Percentiles rank a stretch among this genome's conserved stretches.
These are phyloP conservation scores for Clavispora vitiphila DNA, from an alignment of 805 yeast genomes.

Conservation along the genomic window DNA sequence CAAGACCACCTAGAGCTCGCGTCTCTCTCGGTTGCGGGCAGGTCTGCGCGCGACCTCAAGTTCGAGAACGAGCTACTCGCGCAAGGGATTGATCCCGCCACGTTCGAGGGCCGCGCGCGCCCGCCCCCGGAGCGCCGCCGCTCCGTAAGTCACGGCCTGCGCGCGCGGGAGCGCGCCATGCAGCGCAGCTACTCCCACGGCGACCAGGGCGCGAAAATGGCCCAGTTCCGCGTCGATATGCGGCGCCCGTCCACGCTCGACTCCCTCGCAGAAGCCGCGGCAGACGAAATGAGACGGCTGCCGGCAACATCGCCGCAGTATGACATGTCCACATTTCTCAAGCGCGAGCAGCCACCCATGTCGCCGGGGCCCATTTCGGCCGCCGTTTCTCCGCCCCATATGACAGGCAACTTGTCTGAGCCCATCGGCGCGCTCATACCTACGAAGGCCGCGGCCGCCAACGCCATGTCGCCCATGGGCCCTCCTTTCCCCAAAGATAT, in stretches of 20 bases:
- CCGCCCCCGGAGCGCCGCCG: background rate
- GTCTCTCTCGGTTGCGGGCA: constrained; percentile 52
- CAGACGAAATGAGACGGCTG: constrained; percentile 19
- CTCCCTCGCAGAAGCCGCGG: constrained; percentile 33
- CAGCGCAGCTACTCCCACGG: background rate
- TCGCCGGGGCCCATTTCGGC: too few relatives aligned
- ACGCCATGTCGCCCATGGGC: constrained; percentile 5
- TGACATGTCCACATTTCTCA: background rate
- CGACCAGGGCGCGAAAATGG: background rate
- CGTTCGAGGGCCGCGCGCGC: constrained; percentile 11
- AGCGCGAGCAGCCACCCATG: background rate
- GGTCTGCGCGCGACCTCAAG: constrained; percentile 46
- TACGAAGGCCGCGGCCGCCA: too few relatives aligned
- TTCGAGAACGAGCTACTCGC: constrained; percentile 45
- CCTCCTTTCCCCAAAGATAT: constrained; percentile 5
- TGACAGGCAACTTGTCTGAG: too few relatives aligned
- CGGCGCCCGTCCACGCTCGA: constrained; percentile 17
- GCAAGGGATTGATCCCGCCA: constrained; percentile 46
- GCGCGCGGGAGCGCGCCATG: background rate
- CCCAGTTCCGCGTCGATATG: constrained; percentile 11
- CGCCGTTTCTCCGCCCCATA: too few relatives aligned
- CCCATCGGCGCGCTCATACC: too few relatives aligned
- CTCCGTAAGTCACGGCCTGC: too few relatives aligned
- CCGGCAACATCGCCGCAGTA: background rate
- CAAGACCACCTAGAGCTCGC: constrained; percentile 52